A percentile compares a stretch with the other conserved stretches of the same genome.
These are phyloP conservation scores for Spiraea crenata DNA, from an alignment of 331 rosid species.

Conservation along the genomic window DNA sequence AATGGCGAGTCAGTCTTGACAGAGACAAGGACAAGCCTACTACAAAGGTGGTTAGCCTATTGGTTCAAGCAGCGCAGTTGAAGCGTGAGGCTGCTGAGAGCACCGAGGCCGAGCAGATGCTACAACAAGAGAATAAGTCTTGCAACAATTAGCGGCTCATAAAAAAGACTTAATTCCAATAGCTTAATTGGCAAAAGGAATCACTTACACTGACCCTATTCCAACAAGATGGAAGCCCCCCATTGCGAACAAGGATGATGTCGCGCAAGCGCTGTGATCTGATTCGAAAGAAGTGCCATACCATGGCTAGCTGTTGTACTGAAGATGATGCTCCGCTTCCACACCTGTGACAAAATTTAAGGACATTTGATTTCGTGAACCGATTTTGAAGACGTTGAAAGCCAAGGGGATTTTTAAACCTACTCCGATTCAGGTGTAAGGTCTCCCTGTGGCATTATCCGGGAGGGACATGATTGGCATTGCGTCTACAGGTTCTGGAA, in stretches of 20 bases:
- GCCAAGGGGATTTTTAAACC: conserved; percentile 84
- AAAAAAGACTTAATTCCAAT: conserved; percentile 72
- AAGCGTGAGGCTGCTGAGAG: conserved; percentile 76
- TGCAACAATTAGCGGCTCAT: conserved; percentile 67
- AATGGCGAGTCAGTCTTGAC: no score
- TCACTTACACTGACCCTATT: conserved; percentile 67
- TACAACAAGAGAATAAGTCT: conserved; percentile 83
- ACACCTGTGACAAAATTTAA: conserved; percentile 66
- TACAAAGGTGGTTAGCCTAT: conserved; percentile 27
- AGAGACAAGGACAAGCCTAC: no score
- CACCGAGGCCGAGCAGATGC: conserved; percentile 63
- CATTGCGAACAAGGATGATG: conserved; percentile 66
- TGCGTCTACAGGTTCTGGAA: conserved; percentile 86
- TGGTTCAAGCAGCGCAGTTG: conserved; percentile 69
- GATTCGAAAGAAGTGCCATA: conserved; percentile 81
- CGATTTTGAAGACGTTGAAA: conserved; percentile 65
- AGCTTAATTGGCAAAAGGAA: conserved; percentile 84
- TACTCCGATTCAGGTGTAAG: conserved; percentile 89
- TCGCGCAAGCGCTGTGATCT: conserved; percentile 59
- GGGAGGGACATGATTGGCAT: conserved; percentile 94
- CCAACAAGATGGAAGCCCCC: conserved; percentile 85
- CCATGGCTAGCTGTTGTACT: conserved; percentile 52
- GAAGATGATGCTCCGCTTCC: conserved; percentile 51
- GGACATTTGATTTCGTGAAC: conserved; percentile 80
- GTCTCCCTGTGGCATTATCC: conserved; percentile 77